Evolutionary conservation across 768 basidiomycete genomes (phyloP), one percentile per base, ranked within the genome.

Genomic region (Auriculariales sp.): DNA sequence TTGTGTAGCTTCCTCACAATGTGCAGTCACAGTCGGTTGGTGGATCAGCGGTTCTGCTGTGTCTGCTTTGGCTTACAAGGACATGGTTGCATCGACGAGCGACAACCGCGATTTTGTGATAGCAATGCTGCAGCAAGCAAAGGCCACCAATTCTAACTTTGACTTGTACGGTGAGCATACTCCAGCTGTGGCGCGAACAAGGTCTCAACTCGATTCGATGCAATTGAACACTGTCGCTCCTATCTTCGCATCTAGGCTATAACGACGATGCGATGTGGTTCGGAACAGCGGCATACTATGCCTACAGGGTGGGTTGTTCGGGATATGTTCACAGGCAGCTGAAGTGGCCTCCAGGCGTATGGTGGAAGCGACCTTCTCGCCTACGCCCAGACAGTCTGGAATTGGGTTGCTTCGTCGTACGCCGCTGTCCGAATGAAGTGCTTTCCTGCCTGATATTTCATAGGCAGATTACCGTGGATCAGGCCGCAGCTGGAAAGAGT

Each of bases 201-300:
- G n/a, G n/a, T n/a, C n/a, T n/a, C n/a, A n/a, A n/a, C n/a, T n/a
- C n/a, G n/a, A n/a, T n/a, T n/a, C n/a, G n/a, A n/a, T n/a, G 35
- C 35, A 9, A 36, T 33, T n/a, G 32, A 11, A 11, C 2, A 11
- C n/a, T 33, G 32, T 33, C 35, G 35, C 7, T 36, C n/a, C n/a
- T n/a, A 15, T 36, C 35, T n/a, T 11, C 15, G 31, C 15, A 7
- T 9, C 10, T 22, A 36, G 35, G 19, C 7, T 44, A 44, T 25
- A 44, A 44, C 15, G 39, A 44, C 39, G 39, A 44, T 25, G 39
- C 39, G 39, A 4, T 44, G 39, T 77, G 74, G 75, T 76, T 74
- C 74, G 75, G 71, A 2, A 69, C 66, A 50, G 68, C 73, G n/a
- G 70, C 72, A 0, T 57, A 71, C 39, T 74, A 75, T 47, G 73